Base-by-base conservation (phyloP, 441 rosid species). In the Adansonia gregorii region DNA sequence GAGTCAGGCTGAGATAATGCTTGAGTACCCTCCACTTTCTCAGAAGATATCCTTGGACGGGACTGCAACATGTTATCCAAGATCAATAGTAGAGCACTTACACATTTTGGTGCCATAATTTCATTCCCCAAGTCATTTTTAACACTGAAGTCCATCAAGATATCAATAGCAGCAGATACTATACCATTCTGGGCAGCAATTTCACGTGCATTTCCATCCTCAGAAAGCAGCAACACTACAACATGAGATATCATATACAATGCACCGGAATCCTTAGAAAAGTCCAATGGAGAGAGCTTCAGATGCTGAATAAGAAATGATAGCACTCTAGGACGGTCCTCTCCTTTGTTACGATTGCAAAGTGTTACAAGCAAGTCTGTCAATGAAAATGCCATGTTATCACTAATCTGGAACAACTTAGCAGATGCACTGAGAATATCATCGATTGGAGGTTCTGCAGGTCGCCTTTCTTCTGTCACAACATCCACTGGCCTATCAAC, bases 331-430 rank as follows among this genome's bases (percentile, higher is more conserved):
- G 91, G 83, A 76, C 97, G 88, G 65, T 90, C 94, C 82, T 87
- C 91, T 79, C 96, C 91, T 86, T 93, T 93, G 85, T 89, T 94
- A 67, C 97, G 90, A 83, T 87, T 89, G 90, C 98, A 91, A 20
- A 95, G 93, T 24, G 97, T 89, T 84, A 89, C 92, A 75, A 94
- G 89, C 87, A 96, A 90, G 87, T 96, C 99, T 19, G 94, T 86
- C 84, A 96, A 84, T 35, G 95, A 84, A 88, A 94, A 96, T 68
- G 94, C 91, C 83, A 88, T 78, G 56, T 91, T 83, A 84, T 94
- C 97, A 83, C 88, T 89, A 79, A 89, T 88, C 77, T 89, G 97
- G 76, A 89, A 91, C 85, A 96, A 83, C 78, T 96, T 96, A 78
- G 92, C 84, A 15, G 93, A 86, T 77, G 94, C 92, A 83, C 90